These are phyloP conservation scores for Syncephalastrum sp. DNA, from an alignment of 371 early-diverging fungal genomes.

Conservation along the genomic window DNA sequence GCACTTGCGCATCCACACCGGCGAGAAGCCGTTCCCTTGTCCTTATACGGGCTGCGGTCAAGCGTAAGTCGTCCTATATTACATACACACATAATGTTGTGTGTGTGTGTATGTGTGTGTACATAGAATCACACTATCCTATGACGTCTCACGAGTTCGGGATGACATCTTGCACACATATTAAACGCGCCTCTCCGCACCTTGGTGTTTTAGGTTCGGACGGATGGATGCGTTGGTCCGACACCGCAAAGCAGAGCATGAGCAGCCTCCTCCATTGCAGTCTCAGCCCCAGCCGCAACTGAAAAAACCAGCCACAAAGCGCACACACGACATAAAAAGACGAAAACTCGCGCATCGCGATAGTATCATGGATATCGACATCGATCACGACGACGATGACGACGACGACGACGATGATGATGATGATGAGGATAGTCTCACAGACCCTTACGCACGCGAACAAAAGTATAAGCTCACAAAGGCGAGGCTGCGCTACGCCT, in stretches of 20 bases:
- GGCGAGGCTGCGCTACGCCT: constrained; percentile 53
- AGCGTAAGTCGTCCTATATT: constrained; percentile 27
- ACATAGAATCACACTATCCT: not conserved
- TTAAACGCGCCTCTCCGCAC: no score
- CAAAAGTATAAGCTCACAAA: constrained; percentile 52
- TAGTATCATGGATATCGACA: not conserved
- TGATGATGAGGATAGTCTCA: not conserved
- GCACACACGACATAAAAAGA: constrained; percentile 3
- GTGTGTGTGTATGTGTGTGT: no score
- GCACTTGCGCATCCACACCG: constrained; percentile 69
- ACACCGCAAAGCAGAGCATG: constrained; percentile 35
- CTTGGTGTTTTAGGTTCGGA: constrained; percentile 30
- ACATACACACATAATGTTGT: not conserved
- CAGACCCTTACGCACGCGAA: constrained; percentile 4
- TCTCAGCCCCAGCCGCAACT: not conserved
- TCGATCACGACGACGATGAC: not conserved
- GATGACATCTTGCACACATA: no score
- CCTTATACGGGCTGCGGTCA: constrained; percentile 37
- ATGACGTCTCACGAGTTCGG: no score
- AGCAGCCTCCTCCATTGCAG: constrained; percentile 4
- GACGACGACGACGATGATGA: constrained; percentile 10
- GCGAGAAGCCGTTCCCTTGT: constrained; percentile 69
- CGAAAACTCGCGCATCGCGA: constrained; percentile 1
- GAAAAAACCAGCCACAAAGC: constrained; percentile 17
- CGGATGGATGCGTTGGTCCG: constrained; percentile 44